Evolutionary conservation across 31 red algal genomes (phyloP).

Genomic region (Odonthalia washingtoniensis): DNA sequence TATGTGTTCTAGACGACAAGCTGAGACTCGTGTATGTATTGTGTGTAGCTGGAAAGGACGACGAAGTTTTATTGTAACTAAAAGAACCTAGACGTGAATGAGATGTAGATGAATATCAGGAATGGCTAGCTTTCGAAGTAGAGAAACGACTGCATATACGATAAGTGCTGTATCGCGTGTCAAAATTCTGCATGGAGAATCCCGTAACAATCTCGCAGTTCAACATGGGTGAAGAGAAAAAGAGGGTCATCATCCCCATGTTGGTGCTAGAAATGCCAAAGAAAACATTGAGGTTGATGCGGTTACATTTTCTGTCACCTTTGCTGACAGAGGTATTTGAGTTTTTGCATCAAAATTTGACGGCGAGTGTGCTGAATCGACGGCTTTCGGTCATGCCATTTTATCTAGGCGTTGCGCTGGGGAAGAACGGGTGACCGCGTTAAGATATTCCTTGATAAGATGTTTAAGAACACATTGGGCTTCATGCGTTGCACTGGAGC

Average conservation of each 20-base stretch:
- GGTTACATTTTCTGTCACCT: conserved; percentile 10
- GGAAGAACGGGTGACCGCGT: too few species aligned
- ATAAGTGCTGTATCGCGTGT: conserved; percentile 8
- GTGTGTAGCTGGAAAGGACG: background rate
- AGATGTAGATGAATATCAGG: background rate
- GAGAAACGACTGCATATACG: background rate
- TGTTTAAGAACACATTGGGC: too few species aligned
- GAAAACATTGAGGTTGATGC: background rate
- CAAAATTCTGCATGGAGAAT: background rate
- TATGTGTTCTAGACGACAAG: background rate
- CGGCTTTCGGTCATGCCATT: background rate
- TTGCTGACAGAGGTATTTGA: conserved; percentile 21
- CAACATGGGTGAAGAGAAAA: conserved; percentile 19
- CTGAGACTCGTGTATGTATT: background rate
- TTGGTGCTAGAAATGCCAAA: background rate
- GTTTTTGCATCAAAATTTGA: background rate
- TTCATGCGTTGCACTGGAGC: background rate
- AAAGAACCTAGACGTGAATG: background rate
- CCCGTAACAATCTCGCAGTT: background rate
- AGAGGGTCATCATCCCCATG: conserved; percentile 1
- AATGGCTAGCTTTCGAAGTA: conserved; percentile 27
- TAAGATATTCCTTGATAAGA: too few species aligned
- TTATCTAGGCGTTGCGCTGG: too few species aligned
- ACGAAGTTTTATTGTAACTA: conserved; percentile 3
- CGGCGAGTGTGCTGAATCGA: background rate